Evolutionary conservation across 176 grass and related monocot species (phyloP), one percentile per base, ranked within the genome.

Genomic region (Paspalum vaginatum): DNA sequence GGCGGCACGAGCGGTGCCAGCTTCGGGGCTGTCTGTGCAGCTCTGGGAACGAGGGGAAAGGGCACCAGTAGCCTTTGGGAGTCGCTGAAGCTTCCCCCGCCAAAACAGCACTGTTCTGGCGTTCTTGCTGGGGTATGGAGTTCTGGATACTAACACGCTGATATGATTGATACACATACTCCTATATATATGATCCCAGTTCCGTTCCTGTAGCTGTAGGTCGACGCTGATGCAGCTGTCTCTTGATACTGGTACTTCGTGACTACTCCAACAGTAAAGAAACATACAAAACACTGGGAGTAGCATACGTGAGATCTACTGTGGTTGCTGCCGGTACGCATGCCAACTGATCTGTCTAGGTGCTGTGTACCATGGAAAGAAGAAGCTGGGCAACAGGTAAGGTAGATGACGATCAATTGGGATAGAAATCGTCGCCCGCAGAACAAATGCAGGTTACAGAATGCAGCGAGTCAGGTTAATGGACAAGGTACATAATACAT

Each of bases 41-140:
- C 75, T 38, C 58, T 38, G 75, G 76, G 61, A 77, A 37, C 61
- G 45, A 62, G 61, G 27, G 76, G 20, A 24, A 79, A 54, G 22
- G 27, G 9, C 45, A 54, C 75, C 56, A 59, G 58, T 88, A 78
- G 74, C 67, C 68, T 84, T 84, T 72, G 59, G 66, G 68, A 59
- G 18, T 57, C 41, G 80, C 42, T 78, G 86, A 79, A 74, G 49
- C 80, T 79, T 74, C 81, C 59, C 15, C 50, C 8, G 20, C 68
- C 68, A 17, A 46, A 65, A 51, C 18, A 37, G 4, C 68, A 48
- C 69, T 84, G 62, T 75, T 50, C 61, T 39, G 56, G 18, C 7
- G 15, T 22, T 25, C 32, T 32, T 1, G 32, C 32, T 57, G 14
- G 43, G 43, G 44, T 47, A 15, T 46, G 66, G 66, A 24, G 22